phyloP scores from a whole-genome alignment of 148 eudicot genomes.

The Chenopodium album region DNA sequence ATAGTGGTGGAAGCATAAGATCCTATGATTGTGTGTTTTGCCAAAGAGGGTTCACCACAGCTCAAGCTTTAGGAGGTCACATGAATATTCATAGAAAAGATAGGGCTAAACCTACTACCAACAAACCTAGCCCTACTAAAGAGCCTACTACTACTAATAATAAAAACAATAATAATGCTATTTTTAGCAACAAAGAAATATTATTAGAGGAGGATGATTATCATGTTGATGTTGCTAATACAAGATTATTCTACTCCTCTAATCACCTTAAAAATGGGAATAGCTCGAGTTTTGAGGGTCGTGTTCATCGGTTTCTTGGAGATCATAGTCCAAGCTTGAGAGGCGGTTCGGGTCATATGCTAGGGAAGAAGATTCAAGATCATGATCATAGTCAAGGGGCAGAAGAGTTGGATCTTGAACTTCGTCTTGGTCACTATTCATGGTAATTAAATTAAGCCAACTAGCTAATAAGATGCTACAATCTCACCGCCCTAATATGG shows the following conservation, averaged over 20 bases:
- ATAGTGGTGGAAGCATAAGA: slow-evolving; percentile 18
- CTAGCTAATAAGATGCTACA: background rate
- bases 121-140: background rate
- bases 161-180: background rate
- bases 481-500: background rate
- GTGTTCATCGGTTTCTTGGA: slow-evolving; percentile 4
- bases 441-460: slow-evolving; percentile 23
- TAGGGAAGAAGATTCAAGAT: slow-evolving; percentile 26
- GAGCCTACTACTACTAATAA: slow-evolving; percentile 6
- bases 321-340: slow-evolving; percentile 9
- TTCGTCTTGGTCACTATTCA: slow-evolving; percentile 60
- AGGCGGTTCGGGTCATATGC: background rate
- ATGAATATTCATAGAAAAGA: slow-evolving; percentile 70
- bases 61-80: slow-evolving; percentile 74
- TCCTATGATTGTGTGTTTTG: slow-evolving; percentile 59
- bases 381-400: slow-evolving; percentile 26
- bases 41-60: slow-evolving; percentile 59
- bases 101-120: slow-evolving; percentile 31
- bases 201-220: slow-evolving; percentile 29
- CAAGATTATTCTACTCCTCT: slow-evolving; percentile 23
- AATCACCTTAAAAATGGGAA: slow-evolving; percentile 2
- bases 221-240: slow-evolving; percentile 28
- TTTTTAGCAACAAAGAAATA: slow-evolving; percentile 22
- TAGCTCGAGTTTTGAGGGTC: slow-evolving; percentile 9
- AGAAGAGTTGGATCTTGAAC: slow-evolving; percentile 60